phyloP scores from a whole-genome alignment of 305 asterid species.

The Solanum chacoense region DNA sequence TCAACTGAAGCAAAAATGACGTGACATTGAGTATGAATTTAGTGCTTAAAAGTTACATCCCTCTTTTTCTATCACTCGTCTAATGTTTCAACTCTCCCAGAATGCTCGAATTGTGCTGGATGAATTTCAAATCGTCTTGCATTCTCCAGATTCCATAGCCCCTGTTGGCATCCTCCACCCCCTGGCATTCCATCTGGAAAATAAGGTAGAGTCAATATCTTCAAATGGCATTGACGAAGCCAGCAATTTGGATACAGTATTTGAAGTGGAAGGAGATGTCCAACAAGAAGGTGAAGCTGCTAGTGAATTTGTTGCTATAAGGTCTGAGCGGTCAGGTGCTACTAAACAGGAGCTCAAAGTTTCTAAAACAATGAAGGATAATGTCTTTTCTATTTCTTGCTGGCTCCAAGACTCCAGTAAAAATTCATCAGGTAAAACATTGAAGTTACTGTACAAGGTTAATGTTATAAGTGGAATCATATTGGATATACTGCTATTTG shows the following conservation, averaged over 20 bases:
- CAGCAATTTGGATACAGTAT: conserved; percentile 30
- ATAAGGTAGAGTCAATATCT: conserved; percentile 32
- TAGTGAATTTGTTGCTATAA: conserved; percentile 12
- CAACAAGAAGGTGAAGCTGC: conserved; percentile 26
- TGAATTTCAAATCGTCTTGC: conserved; percentile 63
- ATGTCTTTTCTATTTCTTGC: conserved; percentile 58
- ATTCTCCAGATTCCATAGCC: conserved; percentile 80
- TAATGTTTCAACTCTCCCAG: conserved; percentile 28
- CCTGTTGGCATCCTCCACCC: conserved; percentile 96
- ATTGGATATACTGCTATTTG: neutral
- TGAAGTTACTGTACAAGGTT: neutral
- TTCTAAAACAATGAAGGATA: conserved; percentile 46
- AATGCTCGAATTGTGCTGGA: conserved; percentile 86
- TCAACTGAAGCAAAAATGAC: neutral
- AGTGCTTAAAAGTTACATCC: neutral
- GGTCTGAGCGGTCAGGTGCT: conserved; percentile 19
- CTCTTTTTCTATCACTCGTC: neutral
- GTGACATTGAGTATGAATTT: neutral
- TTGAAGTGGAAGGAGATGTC: conserved; percentile 59
- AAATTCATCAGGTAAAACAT: conserved; percentile 48
- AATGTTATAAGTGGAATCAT: neutral
- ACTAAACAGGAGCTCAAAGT: conserved; percentile 28
- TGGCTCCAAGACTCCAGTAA: conserved; percentile 58
- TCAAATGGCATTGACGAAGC: conserved; percentile 20
- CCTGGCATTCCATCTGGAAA: conserved; percentile 72